Evolutionary conservation across 495 filamentous ascomycete genomes (phyloP).

Genomic region (Parathielavia hyrcaniae): DNA sequence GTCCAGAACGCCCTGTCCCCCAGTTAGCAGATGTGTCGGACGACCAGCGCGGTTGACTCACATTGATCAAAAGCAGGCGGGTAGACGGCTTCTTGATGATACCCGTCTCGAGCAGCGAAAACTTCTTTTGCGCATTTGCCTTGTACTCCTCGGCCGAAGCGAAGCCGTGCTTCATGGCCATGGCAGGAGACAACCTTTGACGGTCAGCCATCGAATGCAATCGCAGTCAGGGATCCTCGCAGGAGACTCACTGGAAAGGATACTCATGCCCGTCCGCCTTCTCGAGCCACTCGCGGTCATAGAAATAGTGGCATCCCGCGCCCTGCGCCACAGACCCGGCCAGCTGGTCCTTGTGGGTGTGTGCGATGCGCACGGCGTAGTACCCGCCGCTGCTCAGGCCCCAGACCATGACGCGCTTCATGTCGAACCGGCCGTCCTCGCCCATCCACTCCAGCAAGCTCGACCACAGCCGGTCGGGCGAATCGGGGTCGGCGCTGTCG

Average conservation of each 20-base stretch:
- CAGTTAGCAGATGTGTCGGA: background rate
- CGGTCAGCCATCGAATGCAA: background rate
- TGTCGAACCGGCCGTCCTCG: conserved; percentile 53
- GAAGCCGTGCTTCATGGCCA: conserved; percentile 69
- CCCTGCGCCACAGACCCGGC: conserved; percentile 63
- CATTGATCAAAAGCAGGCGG: conserved; percentile 62
- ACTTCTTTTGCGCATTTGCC: conserved; percentile 57
- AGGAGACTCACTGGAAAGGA: conserved; percentile 55
- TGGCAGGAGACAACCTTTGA: conserved; percentile 52
- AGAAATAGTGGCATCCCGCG: conserved; percentile 66
- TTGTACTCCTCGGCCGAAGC: conserved; percentile 53
- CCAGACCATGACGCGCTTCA: conserved; percentile 59
- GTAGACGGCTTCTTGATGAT: conserved; percentile 58
- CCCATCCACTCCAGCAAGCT: conserved; percentile 63
- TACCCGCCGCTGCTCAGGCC: conserved; percentile 69
- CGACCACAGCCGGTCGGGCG: conserved; percentile 54
- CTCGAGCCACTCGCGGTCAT: conserved; percentile 57
- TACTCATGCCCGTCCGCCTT: conserved; percentile 69
- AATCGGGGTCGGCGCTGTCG: conserved; percentile 44
- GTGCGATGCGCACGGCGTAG: conserved; percentile 67
- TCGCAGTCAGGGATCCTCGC: background rate
- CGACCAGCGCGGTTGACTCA: conserved; percentile 29
- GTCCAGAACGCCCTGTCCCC: conserved; percentile 54
- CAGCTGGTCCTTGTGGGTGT: conserved; percentile 58
- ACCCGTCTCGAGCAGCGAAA: conserved; percentile 66